Conservation (phyloP, 176 grass and related monocot genomes). For the Aegilops tauschii region DNA sequence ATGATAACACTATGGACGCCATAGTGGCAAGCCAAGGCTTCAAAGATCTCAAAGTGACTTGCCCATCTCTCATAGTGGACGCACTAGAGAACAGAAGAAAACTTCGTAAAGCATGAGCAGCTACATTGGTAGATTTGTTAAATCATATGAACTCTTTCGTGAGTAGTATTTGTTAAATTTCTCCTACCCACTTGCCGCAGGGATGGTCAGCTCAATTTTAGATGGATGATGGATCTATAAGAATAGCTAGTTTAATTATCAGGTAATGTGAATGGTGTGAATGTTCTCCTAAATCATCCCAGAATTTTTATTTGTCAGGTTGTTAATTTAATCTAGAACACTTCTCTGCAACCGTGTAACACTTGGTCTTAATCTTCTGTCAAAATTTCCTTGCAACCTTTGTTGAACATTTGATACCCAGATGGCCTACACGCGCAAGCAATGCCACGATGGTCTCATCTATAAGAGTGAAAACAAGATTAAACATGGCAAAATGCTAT, state of each 20-base stretch:
- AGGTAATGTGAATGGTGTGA: background rate
- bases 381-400: background rate
- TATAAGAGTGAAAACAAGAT: background rate
- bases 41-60: background rate
- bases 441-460: background rate
- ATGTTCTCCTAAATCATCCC: background rate
- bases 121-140: background rate
- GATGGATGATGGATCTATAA: background rate
- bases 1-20: background rate
- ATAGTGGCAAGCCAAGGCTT: background rate
- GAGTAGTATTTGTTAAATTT: background rate
- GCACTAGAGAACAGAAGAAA: background rate
- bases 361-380: background rate
- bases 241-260: background rate
- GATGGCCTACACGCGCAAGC: background rate
- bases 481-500: background rate
- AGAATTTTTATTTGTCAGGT: background rate
- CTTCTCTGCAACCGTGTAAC: background rate
- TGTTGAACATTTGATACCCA: background rate
- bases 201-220: background rate
- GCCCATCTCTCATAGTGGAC: background rate
- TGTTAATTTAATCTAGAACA: background rate
- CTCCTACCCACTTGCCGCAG: background rate
- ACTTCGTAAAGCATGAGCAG: background rate
- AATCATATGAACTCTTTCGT: background rate